Base-by-base conservation (phyloP, 257 asterid species). In the Solanum virginianum region DNA sequence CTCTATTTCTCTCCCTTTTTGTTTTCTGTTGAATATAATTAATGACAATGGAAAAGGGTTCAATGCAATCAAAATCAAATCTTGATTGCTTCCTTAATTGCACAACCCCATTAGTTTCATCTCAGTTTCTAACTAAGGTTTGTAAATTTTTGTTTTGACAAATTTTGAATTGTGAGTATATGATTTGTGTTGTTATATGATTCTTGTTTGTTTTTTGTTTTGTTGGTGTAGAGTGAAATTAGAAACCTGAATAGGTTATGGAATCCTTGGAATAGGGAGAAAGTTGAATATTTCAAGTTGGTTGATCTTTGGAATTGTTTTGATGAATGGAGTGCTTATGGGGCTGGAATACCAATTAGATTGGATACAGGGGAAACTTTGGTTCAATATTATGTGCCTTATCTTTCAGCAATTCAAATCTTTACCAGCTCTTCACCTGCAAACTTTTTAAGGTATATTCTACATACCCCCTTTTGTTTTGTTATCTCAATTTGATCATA, bases 261-360 rank as follows among this genome's bases (percentile, higher is more conserved):
- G 99, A 94, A 94, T 88, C 98, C 98, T 24, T 92, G 93, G 93
- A 98, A 90, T 81, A 92, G 96, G 84, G 99, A 95, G 85, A 93
- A 92, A 82, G 89, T 95, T 47, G 98, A 96, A 84, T 96, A 91
- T 87, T 95, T 95, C 82, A 91, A 92, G 51, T 93, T 96, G 80
- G 89, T 91, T 88, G 99, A 95, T 90, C 96, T 96, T 70, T 95
- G 99, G 99, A 92, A 90, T 79, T 88, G 92, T 53, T 95, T 89
- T 89, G 96, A 91, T 89, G 98, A 96, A 92, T 94, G 97, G 93
- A 96, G 99, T 92, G 98, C 95, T 10, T 96, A 93, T 90, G 99
- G 99, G 7, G 94, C 93, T 53, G 98, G 99, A 18, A 96, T 95
- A 82, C 97, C 98, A 8, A 90, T 96, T 81, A 62, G 86, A 45